phyloP scores from a whole-genome alignment of 1,139 yeast species.

The Zygosaccharomyces pseudobailii region DNA sequence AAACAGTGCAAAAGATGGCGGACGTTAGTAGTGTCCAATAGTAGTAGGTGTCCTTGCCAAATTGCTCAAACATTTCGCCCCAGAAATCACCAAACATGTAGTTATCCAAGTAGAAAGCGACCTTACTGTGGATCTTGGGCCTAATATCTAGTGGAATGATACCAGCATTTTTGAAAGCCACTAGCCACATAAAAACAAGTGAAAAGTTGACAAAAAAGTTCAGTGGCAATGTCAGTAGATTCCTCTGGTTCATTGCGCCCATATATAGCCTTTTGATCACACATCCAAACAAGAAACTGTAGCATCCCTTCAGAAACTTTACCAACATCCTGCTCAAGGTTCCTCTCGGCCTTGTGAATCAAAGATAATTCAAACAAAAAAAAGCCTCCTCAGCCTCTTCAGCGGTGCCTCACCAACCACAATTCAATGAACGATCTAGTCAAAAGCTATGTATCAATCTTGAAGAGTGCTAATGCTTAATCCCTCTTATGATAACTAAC shows the following conservation, averaged over 20 bases:
- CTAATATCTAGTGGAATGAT: constrained; percentile 51
- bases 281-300: constrained; percentile 5
- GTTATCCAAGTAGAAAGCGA: constrained; percentile 27
- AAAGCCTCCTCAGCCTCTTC: not conserved
- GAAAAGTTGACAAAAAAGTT: constrained; percentile 48
- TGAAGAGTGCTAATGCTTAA: not conserved
- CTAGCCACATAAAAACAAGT: constrained; percentile 54
- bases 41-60: constrained; percentile 7
- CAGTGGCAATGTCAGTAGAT: constrained; percentile 37
- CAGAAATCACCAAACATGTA: constrained; percentile 32
- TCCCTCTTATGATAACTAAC: not conserved
- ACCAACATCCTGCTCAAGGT: not conserved
- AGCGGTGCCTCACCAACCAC: not conserved
- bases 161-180: constrained; percentile 57
- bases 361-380: not conserved
- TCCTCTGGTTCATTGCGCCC: constrained; percentile 38
- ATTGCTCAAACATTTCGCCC: constrained; percentile 23
- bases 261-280: constrained; percentile 17
- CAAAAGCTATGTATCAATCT: not conserved
- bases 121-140: constrained; percentile 45
- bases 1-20: constrained; percentile 12
- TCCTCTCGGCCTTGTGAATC: not conserved
- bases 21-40: constrained; percentile 15
- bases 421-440: not conserved
- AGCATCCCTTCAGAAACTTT: not conserved